Evolutionary conservation across 345 rosid species (phyloP), one percentile per base, ranked within the genome.

Genomic region (Hibiscus mutabilis): DNA sequence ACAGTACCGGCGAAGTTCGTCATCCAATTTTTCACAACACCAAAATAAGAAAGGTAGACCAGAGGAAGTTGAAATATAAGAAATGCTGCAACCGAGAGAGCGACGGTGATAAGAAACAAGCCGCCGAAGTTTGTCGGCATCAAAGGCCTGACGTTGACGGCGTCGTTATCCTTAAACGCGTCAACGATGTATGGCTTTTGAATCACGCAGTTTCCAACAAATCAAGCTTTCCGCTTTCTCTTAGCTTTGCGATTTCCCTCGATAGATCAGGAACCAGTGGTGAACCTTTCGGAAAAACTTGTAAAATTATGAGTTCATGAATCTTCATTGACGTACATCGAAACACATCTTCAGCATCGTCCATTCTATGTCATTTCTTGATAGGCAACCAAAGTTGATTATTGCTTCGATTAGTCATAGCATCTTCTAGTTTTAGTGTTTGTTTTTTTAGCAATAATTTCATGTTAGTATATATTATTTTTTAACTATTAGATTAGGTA

Each of bases 221-320:
- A 15, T 49, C 6, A 49, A 67, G 70, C 37, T 5, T 47, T 22
- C 66, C 66, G 9, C 25, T 60, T 16, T 71, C 74, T 24, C 46
- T 60, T 24, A 60, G 15, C 12, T 27, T 55, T 9, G 31, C 8
- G 18, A 71, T 71, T 71, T 62, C 74, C 58, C 11, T 24, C 1
- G 67, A 71, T 15, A 71, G 40, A 12, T 60, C 18, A 6, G 18
- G 14, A 42, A 44, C 66, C 15, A 71, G 14, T 0, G 67, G 67
- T 22, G 74, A 71, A 14, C 74, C 74, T 60, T 71, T 71, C 12
- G 37, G 66, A n/a, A 71, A 60, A 68, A 52, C 60, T 47, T 53
- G 60, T n/a, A n/a, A n/a, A n/a, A n/a, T n/a, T n/a, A n/a, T n/a
- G n/a, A n/a, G n/a, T n/a, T n/a, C n/a, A n/a, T n/a, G n/a, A n/a